Base-by-base conservation (phyloP, 2,329 filamentous ascomycete species). In the Colletotrichum lini region DNA sequence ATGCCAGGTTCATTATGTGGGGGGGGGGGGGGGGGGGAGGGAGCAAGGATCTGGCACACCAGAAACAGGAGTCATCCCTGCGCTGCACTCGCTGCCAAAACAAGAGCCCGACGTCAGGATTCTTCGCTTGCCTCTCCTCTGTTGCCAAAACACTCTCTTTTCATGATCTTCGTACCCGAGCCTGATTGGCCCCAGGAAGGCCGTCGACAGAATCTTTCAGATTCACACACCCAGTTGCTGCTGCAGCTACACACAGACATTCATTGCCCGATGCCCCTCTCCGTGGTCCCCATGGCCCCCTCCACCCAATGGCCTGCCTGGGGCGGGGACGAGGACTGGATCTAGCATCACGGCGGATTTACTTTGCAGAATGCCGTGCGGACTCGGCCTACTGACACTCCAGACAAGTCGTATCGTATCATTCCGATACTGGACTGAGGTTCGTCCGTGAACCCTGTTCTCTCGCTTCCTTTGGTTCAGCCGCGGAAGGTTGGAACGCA, bases 71-170 rank as follows among this genome's bases (percentile, higher is more conserved):
- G 58, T 23, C 23, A 72, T 71, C 74, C 70, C 65, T 72, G 74
- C 47, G 47, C 65, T 50, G 73, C 63, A 70, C 73, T 66, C 60
- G 67, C 66, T 61, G 70, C 70, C 70, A 78, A 78, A 78, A 69
- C 69, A 75, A 72, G 74, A 68, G 72, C 67, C 70, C 75, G 76
- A 74, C 73, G 74, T 76, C 72, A 75, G 74, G 75, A 76, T 78
- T 72, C 63, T 75, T 38, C 35, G 35, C 35, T 38, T 38, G 35
- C 35, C 70, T 74, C 74, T 75, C 78, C 77, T 73, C 62, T 75
- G 65, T 74, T 74, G 75, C 78, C 75, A 80, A 79, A 38, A 79
- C 76, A 78, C 75, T 75, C 75, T 77, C 77, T 74, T 16, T 74
- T 75, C 78, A 73, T 78, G 78, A 79, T 80, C 77, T 76, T 73